A percentile compares a stretch with the other conserved stretches of the same genome.
These are phyloP conservation scores for Gamarada debralockiae DNA, from an alignment of 495 filamentous ascomycete genomes.

Conservation along the genomic window DNA sequence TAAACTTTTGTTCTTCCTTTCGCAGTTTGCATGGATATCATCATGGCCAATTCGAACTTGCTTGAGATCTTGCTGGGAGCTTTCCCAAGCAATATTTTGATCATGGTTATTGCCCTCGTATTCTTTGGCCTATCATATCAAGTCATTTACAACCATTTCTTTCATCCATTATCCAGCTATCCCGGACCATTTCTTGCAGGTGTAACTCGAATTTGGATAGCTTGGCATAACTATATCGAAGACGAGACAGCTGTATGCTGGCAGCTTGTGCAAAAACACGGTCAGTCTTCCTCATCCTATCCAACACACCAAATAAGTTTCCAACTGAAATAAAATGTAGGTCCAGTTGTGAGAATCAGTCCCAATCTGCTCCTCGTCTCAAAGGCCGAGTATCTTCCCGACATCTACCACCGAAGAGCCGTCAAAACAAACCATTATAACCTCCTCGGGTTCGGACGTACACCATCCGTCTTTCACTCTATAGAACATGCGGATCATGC, in stretches of 20 bases:
- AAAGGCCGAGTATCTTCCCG: slow-evolving; percentile 35
- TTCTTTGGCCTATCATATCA: too few species aligned
- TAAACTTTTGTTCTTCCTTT: too few species aligned
- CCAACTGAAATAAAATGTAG: background rate
- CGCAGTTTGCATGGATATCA: too few species aligned
- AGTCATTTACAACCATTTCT: slow-evolving; percentile 19
- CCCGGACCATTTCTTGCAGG: slow-evolving; percentile 35
- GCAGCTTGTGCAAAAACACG: background rate
- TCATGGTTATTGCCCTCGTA: too few species aligned
- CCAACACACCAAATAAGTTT: background rate
- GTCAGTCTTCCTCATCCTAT: background rate
- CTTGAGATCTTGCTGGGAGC: too few species aligned
- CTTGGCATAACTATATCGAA: background rate
- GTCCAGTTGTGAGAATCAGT: background rate
- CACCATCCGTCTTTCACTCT: slow-evolving; percentile 46
- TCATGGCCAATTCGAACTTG: too few species aligned
- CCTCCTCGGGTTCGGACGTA: slow-evolving; percentile 44
- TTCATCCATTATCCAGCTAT: slow-evolving; percentile 39
- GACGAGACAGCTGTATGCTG: background rate
- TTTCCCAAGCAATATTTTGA: too few species aligned
- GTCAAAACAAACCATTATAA: slow-evolving; percentile 54
- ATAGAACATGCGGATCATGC: slow-evolving; percentile 44
- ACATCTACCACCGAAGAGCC: slow-evolving; percentile 49
- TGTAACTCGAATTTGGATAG: background rate
- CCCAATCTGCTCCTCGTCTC: slow-evolving; percentile 32